A percentile compares a stretch with the other conserved stretches of the same genome.
Conservation (phyloP, 768 basidiomycete species). For the Suillus americanus region DNA sequence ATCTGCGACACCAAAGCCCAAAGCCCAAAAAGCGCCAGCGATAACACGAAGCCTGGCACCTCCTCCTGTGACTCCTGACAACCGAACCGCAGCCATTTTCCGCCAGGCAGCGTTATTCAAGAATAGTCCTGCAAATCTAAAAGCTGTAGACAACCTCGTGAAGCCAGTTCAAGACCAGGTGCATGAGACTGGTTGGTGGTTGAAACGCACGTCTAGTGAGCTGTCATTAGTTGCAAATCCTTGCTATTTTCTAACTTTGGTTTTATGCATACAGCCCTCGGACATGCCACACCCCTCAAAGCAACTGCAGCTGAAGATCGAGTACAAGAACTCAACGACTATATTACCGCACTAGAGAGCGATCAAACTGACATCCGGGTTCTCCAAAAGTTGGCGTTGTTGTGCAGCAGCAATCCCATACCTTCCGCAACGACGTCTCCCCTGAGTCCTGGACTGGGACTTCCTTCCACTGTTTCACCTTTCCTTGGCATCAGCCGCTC, state of each 20-base stretch:
- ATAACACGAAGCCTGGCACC: constrained; percentile 30
- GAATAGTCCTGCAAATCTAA: constrained; percentile 70
- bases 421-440: constrained; percentile 45
- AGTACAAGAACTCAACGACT: constrained; percentile 50
- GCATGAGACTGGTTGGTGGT: constrained; percentile 83
- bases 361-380: constrained; percentile 50
- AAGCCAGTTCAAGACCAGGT: constrained; percentile 67
- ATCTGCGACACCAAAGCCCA: constrained; percentile 39
- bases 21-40: constrained; percentile 36
- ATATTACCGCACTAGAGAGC: constrained; percentile 53
- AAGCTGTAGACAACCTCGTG: constrained; percentile 55
- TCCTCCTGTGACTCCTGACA: constrained; percentile 66
- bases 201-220: constrained; percentile 71
- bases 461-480: constrained; percentile 59
- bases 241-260: constrained; percentile 13
- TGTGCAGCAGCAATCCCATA: constrained; percentile 62
- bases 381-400: constrained; percentile 64
- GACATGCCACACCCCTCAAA: constrained; percentile 47
- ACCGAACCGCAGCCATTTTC: constrained; percentile 57
- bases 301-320: constrained; percentile 39
- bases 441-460: constrained; percentile 48
- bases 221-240: constrained; percentile 16
- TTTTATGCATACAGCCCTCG: constrained; percentile 31
- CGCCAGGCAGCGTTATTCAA: constrained; percentile 77
- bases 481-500: constrained; percentile 39